Percentiles rank a stretch among this genome's conserved stretches.
Evolutionary conservation across 345 rosid genomes (phyloP).

Genomic region (Hibiscus syriacus): DNA sequence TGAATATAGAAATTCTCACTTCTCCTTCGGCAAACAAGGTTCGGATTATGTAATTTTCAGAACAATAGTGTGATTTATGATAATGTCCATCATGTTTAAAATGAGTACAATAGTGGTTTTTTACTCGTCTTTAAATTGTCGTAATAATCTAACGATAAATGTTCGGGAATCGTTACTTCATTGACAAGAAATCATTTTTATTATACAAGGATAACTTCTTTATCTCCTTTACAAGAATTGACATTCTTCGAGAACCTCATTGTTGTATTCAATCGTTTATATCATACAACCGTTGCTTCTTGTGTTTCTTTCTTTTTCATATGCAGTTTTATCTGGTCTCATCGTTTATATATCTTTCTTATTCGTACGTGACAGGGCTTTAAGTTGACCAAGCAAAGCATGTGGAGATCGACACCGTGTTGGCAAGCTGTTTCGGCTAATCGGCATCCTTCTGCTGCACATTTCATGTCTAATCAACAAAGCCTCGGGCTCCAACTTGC

Average conservation of each 20-base stretch:
- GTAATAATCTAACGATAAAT: not conserved
- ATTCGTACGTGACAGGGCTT: constrained; percentile 51
- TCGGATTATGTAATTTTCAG: constrained; percentile 5
- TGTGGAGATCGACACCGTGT: constrained; percentile 61
- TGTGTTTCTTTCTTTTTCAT: not conserved
- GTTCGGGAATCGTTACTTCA: not conserved
- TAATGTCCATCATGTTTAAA: not conserved
- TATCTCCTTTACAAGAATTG: too few relatives aligned
- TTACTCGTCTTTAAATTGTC: not conserved
- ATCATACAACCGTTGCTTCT: too few relatives aligned
- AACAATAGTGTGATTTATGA: not conserved
- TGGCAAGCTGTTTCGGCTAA: constrained; percentile 90
- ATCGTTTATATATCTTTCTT: not conserved
- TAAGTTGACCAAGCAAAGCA: constrained; percentile 73
- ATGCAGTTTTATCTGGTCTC: not conserved
- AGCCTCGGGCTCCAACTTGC: constrained; percentile 93
- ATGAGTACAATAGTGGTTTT: not conserved
- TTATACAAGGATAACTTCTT: too few relatives aligned
- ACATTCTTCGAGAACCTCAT: too few relatives aligned
- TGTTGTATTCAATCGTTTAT: too few relatives aligned
- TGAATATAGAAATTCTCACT: constrained; percentile 67
- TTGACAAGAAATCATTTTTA: not conserved
- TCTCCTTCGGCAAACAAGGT: constrained; percentile 82
- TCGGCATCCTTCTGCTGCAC: constrained; percentile 66
- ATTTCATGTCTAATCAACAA: constrained; percentile 90